Conservation (phyloP, 108 stramenopile genomes). For the Skeletonema costatum region DNA sequence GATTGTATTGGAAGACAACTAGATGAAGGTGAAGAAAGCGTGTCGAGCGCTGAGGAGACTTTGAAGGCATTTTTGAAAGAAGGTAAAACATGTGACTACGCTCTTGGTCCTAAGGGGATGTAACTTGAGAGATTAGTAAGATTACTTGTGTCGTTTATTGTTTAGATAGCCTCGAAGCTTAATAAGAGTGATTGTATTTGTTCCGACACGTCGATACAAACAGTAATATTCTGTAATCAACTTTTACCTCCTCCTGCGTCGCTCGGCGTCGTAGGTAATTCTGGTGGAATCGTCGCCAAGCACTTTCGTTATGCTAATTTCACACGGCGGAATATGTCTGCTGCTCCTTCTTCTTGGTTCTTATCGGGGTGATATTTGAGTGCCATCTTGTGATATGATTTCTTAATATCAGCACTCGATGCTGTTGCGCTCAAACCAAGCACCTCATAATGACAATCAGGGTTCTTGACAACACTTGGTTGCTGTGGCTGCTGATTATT, state of each 20-base stretch:
- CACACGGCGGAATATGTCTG: slow-evolving; percentile 73
- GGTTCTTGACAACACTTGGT: neutral
- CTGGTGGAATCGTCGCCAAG: slow-evolving; percentile 58
- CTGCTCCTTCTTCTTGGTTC: slow-evolving; percentile 65
- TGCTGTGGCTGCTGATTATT: slow-evolving; percentile 20
- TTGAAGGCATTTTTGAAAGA: slow-evolving; percentile 50
- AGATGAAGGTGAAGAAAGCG: neutral
- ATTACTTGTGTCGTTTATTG: neutral
- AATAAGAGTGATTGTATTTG: neutral
- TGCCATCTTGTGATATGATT: slow-evolving; percentile 76
- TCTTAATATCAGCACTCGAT: slow-evolving; percentile 71
- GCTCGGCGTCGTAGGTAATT: slow-evolving; percentile 71
- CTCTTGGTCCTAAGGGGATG: slow-evolving; percentile 17
- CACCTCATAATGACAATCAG: slow-evolving; percentile 60
- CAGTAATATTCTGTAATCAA: neutral
- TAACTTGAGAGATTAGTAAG: neutral
- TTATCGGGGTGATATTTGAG: slow-evolving; percentile 83
- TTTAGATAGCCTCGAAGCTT: neutral
- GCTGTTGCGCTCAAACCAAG: slow-evolving; percentile 61
- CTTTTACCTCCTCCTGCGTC: slow-evolving; percentile 5
- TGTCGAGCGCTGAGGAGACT: slow-evolving; percentile 47
- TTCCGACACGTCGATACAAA: neutral
- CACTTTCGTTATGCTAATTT: slow-evolving; percentile 78
- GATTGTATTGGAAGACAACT: slow-evolving; percentile 58
- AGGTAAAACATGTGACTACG: slow-evolving; percentile 55